These are phyloP conservation scores for Creolimax fragrantissima DNA, from an alignment of 78 protist species.

Conservation along the genomic window DNA sequence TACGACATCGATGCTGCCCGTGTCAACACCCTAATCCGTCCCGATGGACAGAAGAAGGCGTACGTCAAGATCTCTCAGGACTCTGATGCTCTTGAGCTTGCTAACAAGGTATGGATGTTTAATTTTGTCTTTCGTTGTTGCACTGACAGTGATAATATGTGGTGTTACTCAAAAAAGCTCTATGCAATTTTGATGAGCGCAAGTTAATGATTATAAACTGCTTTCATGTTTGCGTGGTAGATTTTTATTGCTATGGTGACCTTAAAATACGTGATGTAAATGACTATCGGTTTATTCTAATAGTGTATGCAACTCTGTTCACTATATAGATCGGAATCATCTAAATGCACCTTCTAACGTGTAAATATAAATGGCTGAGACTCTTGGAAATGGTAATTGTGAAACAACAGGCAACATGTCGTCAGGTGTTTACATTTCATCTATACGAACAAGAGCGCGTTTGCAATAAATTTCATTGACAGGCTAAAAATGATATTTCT, in stretches of 20 bases:
- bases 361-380: background rate
- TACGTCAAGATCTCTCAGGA: conserved; percentile 76
- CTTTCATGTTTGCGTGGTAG: background rate
- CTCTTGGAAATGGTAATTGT: background rate
- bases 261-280: background rate
- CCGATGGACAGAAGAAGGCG: conserved; percentile 97
- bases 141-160: background rate
- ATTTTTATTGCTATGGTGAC: background rate
- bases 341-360: background rate
- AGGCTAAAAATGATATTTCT: too few relatives aligned
- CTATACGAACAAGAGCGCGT: background rate
- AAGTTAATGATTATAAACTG: background rate
- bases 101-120: conserved; percentile 65
- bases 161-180: background rate
- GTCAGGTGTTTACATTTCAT: too few relatives aligned
- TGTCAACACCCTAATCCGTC: conserved; percentile 90
- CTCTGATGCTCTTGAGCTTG: conserved; percentile 81
- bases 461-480: background rate
- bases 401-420: background rate
- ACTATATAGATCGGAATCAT: background rate
- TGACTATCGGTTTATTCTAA: background rate
- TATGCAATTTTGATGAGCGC: background rate
- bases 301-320: background rate
- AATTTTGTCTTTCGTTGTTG: background rate
- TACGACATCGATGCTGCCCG: conserved; percentile 80